A percentile compares a stretch with the other conserved stretches of the same genome.
Evolutionary conservation across 495 filamentous ascomycete species (phyloP).

Genomic region (Aspergillus sparsus): DNA sequence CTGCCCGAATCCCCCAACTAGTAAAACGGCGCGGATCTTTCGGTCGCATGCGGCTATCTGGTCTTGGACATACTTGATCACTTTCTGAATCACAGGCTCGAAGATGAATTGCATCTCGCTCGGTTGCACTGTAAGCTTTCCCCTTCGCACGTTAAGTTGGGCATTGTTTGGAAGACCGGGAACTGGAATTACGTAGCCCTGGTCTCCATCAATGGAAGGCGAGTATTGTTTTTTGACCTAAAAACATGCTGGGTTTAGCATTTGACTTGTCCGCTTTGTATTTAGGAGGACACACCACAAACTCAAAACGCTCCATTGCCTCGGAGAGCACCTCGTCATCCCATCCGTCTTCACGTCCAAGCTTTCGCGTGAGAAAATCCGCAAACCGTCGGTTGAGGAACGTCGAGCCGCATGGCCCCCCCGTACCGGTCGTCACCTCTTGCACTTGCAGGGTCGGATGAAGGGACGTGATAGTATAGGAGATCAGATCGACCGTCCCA

Average conservation of each 20-base stretch:
- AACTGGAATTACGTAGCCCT: conserved; percentile 27
- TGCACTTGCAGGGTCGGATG: conserved; percentile 52
- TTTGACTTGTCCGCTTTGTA: too few relatives aligned
- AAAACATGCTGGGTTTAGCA: neutral
- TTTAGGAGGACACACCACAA: conserved; percentile 1
- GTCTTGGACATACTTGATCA: conserved; percentile 25
- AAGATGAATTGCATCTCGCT: conserved; percentile 27
- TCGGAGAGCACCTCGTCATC: conserved; percentile 25
- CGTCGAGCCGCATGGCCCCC: conserved; percentile 65
- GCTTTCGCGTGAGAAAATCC: conserved; percentile 60
- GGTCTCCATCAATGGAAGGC: conserved; percentile 12
- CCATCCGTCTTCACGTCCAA: conserved; percentile 33
- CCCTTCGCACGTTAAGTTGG: conserved; percentile 22
- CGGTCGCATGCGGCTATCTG: conserved; percentile 18
- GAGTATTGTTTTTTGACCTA: conserved; percentile 25
- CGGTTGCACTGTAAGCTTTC: conserved; percentile 19
- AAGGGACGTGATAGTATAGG: conserved; percentile 39
- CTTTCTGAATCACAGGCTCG: conserved; percentile 22
- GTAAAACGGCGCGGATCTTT: conserved; percentile 54
- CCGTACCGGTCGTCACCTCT: conserved; percentile 64
- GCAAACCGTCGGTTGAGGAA: conserved; percentile 72
- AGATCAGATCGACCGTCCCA: conserved; percentile 73
- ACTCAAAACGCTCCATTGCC: conserved; percentile 28
- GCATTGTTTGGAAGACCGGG: conserved; percentile 25
- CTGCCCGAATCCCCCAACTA: conserved; percentile 72